phyloP scores from a whole-genome alignment of 2,329 filamentous ascomycete species.

The Aphanocladium album region DNA sequence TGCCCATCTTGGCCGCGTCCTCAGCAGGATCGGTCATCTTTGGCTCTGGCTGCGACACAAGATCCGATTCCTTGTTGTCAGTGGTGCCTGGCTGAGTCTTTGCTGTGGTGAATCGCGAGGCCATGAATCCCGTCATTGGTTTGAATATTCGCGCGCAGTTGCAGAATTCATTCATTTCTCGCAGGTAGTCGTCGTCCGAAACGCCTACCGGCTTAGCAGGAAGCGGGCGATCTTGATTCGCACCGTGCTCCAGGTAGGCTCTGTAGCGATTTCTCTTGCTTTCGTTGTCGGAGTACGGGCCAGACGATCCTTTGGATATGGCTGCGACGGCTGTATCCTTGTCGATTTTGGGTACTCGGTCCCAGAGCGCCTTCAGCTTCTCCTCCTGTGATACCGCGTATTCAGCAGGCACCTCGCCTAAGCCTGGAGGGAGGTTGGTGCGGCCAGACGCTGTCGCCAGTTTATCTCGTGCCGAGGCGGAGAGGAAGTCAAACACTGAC shows the following conservation, averaged over 20 bases:
- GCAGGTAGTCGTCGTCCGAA: conserved; percentile 68
- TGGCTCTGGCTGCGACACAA: conserved; percentile 27
- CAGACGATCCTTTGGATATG: conserved; percentile 57
- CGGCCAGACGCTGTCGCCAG: conserved; percentile 73
- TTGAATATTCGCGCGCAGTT: conserved; percentile 70
- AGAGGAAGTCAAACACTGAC: conserved; percentile 92
- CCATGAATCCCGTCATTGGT: conserved; percentile 88
- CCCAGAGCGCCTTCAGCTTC: conserved; percentile 51
- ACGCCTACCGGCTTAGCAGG: conserved; percentile 42
- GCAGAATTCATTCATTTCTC: conserved; percentile 73
- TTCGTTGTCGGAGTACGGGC: conserved; percentile 79
- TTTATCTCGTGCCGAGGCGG: conserved; percentile 68
- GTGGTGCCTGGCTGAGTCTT: conserved; percentile 34
- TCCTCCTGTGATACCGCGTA: conserved; percentile 60
- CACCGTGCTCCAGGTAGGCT: conserved; percentile 71
- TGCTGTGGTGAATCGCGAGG: conserved; percentile 80
- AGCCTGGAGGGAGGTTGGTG: conserved; percentile 68
- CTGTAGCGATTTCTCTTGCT: conserved; percentile 76
- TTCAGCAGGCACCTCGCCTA: conserved; percentile 66
- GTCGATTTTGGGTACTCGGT: conserved; percentile 59
- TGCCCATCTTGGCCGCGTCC: conserved; percentile 80
- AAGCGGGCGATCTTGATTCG: conserved; percentile 41
- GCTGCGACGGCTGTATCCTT: conserved; percentile 64
- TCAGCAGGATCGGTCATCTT: conserved; percentile 64
- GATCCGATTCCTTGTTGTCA: conserved; percentile 15